phyloP scores from a whole-genome alignment of 2,329 filamentous ascomycete species.

The Furcasterigmium furcatum region DNA sequence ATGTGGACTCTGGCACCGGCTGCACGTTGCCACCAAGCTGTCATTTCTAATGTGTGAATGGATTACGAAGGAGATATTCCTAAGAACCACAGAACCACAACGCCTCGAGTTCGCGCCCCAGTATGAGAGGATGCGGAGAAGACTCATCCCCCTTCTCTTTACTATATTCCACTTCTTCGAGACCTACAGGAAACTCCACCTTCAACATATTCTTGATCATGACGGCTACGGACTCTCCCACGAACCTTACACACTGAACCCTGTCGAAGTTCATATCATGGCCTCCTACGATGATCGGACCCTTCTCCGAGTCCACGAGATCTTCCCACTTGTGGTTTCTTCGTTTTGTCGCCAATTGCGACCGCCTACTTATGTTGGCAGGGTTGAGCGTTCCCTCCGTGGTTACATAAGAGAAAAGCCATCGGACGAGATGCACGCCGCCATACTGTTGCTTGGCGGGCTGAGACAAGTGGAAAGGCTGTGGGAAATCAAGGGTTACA shows the following conservation, averaged over 20 bases:
- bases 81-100: slow-evolving; percentile 53
- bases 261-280: slow-evolving; percentile 61
- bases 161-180: slow-evolving; percentile 68
- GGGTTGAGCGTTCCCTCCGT: slow-evolving; percentile 58
- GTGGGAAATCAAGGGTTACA: slow-evolving; percentile 67
- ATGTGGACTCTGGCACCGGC: slow-evolving; percentile 62
- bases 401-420: slow-evolving; percentile 63
- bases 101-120: slow-evolving; percentile 57
- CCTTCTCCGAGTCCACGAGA: slow-evolving; percentile 59
- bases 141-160: slow-evolving; percentile 61
- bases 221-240: slow-evolving; percentile 46
- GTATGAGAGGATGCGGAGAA: slow-evolving; percentile 60
- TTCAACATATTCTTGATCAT: slow-evolving; percentile 52
- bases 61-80: slow-evolving; percentile 63
- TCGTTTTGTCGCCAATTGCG: slow-evolving; percentile 61
- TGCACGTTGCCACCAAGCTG: slow-evolving; percentile 62
- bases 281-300: slow-evolving; percentile 63
- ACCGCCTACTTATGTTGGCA: slow-evolving; percentile 62
- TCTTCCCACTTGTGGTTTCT: slow-evolving; percentile 61
- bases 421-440: slow-evolving; percentile 58
- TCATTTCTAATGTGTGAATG: slow-evolving; percentile 60
- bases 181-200: slow-evolving; percentile 56
- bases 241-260: slow-evolving; percentile 57
- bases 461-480: slow-evolving; percentile 60
- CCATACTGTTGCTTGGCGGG: slow-evolving; percentile 58